phyloP scores from a whole-genome alignment of 1,284 basidiomycete species.

The Abortiporus biennis region DNA sequence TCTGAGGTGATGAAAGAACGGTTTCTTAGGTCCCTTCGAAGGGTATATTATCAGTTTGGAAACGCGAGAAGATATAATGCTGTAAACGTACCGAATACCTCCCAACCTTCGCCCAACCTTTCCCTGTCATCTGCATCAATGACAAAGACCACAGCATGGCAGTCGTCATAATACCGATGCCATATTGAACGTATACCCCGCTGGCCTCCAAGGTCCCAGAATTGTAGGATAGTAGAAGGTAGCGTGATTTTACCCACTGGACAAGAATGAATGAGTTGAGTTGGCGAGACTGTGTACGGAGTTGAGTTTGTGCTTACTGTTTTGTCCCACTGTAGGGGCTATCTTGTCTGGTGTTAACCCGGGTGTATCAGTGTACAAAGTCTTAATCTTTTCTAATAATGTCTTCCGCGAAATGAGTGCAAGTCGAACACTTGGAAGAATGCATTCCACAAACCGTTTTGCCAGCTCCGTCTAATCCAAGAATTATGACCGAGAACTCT shows the following conservation, averaged over 20 bases:
- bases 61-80: neutral
- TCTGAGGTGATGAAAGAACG: constrained; percentile 80
- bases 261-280: no score
- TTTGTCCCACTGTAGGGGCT: constrained; percentile 91
- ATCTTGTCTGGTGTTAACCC: constrained; percentile 87
- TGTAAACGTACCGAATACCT: constrained; percentile 76
- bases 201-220: constrained; percentile 94
- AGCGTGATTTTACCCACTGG: constrained; percentile 87
- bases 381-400: constrained; percentile 89
- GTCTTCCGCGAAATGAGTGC: constrained; percentile 46
- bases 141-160: constrained; percentile 90
- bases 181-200: constrained; percentile 88
- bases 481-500: constrained; percentile 90
- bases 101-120: constrained; percentile 86
- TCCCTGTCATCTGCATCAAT: constrained; percentile 87
- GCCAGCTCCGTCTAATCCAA: constrained; percentile 84
- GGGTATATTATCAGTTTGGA: constrained; percentile 15
- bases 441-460: constrained; percentile 65
- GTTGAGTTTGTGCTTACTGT: constrained; percentile 54
- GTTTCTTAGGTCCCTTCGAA: constrained; percentile 49
- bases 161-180: constrained; percentile 91
- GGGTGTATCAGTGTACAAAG: constrained; percentile 79
- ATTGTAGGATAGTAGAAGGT: constrained; percentile 87
- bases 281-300: no score
- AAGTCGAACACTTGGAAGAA: constrained; percentile 1